Base-by-base conservation (phyloP, 2,329 filamentous ascomycete species). In the Aspergillus arachidicola region DNA sequence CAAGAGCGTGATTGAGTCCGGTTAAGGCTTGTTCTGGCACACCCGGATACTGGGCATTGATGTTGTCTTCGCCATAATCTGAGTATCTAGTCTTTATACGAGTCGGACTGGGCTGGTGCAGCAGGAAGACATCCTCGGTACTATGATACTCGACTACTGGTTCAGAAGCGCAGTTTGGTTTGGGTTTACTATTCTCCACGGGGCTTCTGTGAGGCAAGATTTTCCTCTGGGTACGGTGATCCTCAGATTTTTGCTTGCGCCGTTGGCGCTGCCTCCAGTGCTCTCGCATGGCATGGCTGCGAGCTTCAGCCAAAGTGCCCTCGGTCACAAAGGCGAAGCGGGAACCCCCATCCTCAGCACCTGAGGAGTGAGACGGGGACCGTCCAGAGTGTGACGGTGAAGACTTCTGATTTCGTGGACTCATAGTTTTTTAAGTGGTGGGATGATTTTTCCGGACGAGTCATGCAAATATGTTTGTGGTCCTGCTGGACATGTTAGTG, bases 251-350 rank as follows among this genome's bases (percentile, higher is more conserved):
- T 6, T 61, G 55, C 54, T 66, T 63, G 28, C 55, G 62, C 14
- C 55, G 64, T 19, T 71, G 71, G 32, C 75, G 70, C 46, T 72
- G 68, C 57, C 71, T 73, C 77, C 77, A 79, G 59, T 78, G 73
- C 59, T 74, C 74, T 3, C 73, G 66, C 75, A 78, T 79, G 14
- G 75, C 76, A 74, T 79, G 76, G 61, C 74, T 79, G 32, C 75
- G 72, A 26, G 70, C 66, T 53, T 65, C 64, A 12, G 66, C 65
- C 21, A 71, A 64, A 30, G 43, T 63, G 12, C 65, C 61, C 23
- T 62, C 66, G 12, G 61, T 51, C 34, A 75, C 70, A 19, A 74
- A 75, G 4, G 65, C 61, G 53, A 71, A 73, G n/a, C 64, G 66
- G 4, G 65, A 56, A 38, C 34, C 32, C 1, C 51, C 51, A 26